These are phyloP conservation scores for Tripterygium wilfordii DNA, from an alignment of 177 flowering plant species.

Conservation along the genomic window DNA sequence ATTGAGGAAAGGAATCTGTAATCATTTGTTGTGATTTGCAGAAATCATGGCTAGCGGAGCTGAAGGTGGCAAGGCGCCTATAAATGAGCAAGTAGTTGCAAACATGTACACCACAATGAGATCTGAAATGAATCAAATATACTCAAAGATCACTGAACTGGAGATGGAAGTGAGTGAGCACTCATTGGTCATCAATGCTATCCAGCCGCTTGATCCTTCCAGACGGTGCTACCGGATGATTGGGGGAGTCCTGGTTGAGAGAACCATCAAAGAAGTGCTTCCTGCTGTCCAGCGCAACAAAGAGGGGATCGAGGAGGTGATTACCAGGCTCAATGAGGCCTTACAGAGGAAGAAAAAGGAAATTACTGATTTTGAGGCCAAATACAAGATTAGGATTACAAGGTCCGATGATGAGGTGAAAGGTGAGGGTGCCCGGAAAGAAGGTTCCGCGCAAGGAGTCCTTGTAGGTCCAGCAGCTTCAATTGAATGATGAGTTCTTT, in stretches of 20 bases:
- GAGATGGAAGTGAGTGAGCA: slow-evolving; percentile 92
- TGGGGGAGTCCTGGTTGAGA: slow-evolving; percentile 86
- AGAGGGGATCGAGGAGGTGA: slow-evolving; percentile 82
- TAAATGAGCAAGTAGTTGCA: slow-evolving; percentile 79
- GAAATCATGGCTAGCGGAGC: slow-evolving; percentile 48
- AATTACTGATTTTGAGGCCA: slow-evolving; percentile 59
- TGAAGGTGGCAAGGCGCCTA: slow-evolving; percentile 40
- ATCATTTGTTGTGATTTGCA: too few relatives aligned
- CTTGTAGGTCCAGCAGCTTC: slow-evolving; percentile 73
- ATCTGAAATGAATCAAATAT: slow-evolving; percentile 65
- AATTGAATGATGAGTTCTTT: slow-evolving; percentile 18
- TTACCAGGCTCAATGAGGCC: slow-evolving; percentile 58
- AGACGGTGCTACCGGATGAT: slow-evolving; percentile 85
- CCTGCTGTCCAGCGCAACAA: slow-evolving; percentile 87
- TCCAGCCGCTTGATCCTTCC: slow-evolving; percentile 73
- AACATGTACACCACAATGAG: slow-evolving; percentile 61
- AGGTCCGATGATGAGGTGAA: slow-evolving; percentile 45
- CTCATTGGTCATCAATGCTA: slow-evolving; percentile 66
- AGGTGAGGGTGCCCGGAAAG: slow-evolving; percentile 53
- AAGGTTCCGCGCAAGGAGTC: slow-evolving; percentile 79
- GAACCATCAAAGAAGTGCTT: slow-evolving; percentile 77
- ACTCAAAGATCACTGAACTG: slow-evolving; percentile 77
- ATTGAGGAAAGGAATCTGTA: too few relatives aligned
- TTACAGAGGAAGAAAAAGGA: slow-evolving; percentile 74
- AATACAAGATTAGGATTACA: slow-evolving; percentile 66